These are phyloP conservation scores for Closterium sp. DNA, from an alignment of 139 green algal genomes.

Conservation along the genomic window DNA sequence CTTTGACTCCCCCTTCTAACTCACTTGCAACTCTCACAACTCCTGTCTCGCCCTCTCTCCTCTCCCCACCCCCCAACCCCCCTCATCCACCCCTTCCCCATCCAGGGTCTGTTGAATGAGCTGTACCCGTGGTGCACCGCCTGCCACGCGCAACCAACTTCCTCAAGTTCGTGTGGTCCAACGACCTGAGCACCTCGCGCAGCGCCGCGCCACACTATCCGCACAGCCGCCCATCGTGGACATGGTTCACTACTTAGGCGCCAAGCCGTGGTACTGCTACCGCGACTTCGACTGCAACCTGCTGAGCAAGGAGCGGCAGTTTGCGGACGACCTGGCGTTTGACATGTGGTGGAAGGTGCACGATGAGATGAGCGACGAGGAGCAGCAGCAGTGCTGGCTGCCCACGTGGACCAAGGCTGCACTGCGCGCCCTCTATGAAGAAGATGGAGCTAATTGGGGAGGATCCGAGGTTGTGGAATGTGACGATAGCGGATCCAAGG, in stretches of 20 bases:
- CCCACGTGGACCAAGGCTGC: neutral
- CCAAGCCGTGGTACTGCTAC: constrained; percentile 10
- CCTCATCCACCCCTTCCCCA: too few relatives aligned
- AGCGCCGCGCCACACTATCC: neutral
- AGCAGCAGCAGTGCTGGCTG: constrained; percentile 7
- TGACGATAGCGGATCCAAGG: neutral
- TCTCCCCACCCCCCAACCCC: neutral
- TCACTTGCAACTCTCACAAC: neutral
- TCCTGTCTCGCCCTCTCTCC: neutral
- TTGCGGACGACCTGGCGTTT: neutral
- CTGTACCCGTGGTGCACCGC: constrained; percentile 3
- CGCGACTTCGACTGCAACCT: constrained; percentile 9
- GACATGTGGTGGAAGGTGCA: constrained; percentile 2
- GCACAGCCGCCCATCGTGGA: neutral
- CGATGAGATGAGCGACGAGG: constrained; percentile 4
- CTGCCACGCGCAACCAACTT: neutral
- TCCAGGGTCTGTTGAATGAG: neutral
- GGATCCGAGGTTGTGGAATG: neutral
- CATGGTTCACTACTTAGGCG: constrained; percentile 10
- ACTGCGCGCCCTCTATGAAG: neutral
- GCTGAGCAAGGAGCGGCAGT: neutral
- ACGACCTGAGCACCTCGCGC: neutral
- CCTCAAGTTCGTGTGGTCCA: neutral
- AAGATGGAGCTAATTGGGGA: neutral
- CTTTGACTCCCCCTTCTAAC: too few relatives aligned